These are phyloP conservation scores for Glycine latifolia DNA, from an alignment of 306 rosid species.

Conservation along the genomic window DNA sequence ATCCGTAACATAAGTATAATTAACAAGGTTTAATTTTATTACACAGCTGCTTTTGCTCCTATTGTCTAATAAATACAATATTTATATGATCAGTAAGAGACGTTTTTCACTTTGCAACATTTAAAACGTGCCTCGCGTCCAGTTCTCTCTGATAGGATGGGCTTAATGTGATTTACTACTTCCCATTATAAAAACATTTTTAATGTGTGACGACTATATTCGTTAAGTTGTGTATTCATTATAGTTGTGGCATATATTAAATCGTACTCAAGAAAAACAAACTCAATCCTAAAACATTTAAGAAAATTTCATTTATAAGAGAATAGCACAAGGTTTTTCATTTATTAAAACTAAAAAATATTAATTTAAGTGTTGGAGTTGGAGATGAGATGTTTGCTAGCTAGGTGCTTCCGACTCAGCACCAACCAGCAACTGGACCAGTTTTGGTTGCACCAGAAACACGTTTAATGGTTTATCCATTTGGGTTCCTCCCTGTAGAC, in stretches of 20 bases:
- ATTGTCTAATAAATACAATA: not conserved
- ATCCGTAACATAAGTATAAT: not conserved
- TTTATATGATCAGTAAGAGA: not conserved
- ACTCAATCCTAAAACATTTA: not conserved
- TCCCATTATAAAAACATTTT: too few relatives aligned
- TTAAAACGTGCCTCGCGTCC: not conserved
- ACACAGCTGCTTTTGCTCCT: not conserved
- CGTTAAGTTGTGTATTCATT: too few relatives aligned
- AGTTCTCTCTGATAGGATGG: not conserved
- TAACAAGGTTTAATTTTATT: not conserved
- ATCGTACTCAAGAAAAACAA: not conserved
- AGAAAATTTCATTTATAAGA: too few relatives aligned
- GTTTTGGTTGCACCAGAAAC: conserved; percentile 33
- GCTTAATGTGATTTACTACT: too few relatives aligned
- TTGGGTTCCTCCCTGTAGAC: not conserved
- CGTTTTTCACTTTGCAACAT: not conserved
- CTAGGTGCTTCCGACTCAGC: too few relatives aligned
- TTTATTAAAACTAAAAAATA: not conserved
- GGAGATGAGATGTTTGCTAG: not conserved
- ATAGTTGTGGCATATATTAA: not conserved
- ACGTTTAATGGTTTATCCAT: not conserved
- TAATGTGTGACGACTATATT: not conserved
- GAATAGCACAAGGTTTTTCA: not conserved
- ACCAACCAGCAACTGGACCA: conserved; percentile 17
- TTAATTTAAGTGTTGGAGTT: not conserved